A percentile compares a stretch with the other conserved stretches of the same genome.
These are phyloP conservation scores for Theileria sp. DNA, from an alignment of 169 alveolate genomes.

Conservation along the genomic window DNA sequence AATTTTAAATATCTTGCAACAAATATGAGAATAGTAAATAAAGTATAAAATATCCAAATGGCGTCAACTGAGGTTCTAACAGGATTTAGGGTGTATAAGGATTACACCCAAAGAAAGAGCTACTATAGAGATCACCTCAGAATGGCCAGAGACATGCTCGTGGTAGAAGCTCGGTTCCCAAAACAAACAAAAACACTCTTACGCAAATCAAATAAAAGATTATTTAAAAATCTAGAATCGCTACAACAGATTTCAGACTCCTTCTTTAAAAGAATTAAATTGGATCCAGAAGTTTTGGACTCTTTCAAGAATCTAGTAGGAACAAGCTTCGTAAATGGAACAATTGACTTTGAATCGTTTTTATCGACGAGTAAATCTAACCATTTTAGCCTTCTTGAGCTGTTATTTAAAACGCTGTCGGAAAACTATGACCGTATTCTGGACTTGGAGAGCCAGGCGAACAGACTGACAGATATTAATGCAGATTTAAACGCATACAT, in stretches of 20 bases:
- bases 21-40: conserved; percentile 1
- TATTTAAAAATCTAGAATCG: not conserved
- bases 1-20: not conserved
- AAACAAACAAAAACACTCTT: not conserved
- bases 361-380: not conserved
- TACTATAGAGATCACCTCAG: conserved; percentile 50
- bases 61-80: not conserved
- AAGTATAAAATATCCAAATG: conserved; percentile 4
- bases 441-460: conserved; percentile 23
- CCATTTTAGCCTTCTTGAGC: not conserved
- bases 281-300: conserved; percentile 29
- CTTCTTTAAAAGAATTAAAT: conserved; percentile 16
- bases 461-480: conserved; percentile 30
- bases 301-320: conserved; percentile 19
- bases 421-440: conserved; percentile 16
- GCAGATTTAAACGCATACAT: conserved; percentile 23
- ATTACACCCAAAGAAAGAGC: conserved; percentile 7
- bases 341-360: conserved; percentile 11
- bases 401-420: conserved; percentile 19
- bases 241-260: conserved; percentile 12
- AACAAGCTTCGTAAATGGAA: conserved; percentile 9
- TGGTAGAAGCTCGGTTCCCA: conserved; percentile 53
- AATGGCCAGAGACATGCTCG: conserved; percentile 34
- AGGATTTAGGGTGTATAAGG: conserved; percentile 58
- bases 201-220: not conserved